phyloP scores from a whole-genome alignment of 2,329 filamentous ascomycete genomes.

The Elsinoe fawcettii region DNA sequence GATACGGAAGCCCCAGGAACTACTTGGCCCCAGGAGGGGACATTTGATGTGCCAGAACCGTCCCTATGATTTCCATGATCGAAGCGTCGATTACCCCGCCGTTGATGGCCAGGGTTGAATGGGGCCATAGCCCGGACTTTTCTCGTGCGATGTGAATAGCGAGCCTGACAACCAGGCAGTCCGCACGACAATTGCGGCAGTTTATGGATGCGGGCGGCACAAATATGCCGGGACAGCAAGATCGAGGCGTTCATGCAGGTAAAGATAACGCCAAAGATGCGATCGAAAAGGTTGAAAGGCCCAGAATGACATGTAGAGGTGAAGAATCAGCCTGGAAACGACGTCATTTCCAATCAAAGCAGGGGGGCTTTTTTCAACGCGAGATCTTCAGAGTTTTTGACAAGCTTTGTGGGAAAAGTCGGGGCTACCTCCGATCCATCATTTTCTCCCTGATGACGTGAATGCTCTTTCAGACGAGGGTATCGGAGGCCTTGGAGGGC shows the following conservation, averaged over 20 bases:
- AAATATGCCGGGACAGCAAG: conserved; percentile 2
- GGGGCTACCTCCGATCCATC: conserved; percentile 3
- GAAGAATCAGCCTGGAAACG: not conserved
- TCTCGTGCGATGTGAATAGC: not conserved
- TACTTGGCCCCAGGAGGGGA: conserved; percentile 36
- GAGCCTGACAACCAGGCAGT: not conserved
- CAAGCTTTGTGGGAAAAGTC: conserved; percentile 5
- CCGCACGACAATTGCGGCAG: not conserved
- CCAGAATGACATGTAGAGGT: conserved; percentile 1
- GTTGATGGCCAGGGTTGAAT: not conserved
- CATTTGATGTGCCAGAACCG: not conserved
- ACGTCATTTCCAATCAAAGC: conserved; percentile 8
- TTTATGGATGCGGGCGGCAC: not conserved
- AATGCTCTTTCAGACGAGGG: not conserved
- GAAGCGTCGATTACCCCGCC: conserved; percentile 2
- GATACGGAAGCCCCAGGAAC: conserved; percentile 57
- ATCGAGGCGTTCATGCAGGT: conserved; percentile 5
- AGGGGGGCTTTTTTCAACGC: not conserved
- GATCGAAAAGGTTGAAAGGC: not conserved
- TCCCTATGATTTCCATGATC: not conserved
- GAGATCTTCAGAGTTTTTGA: not conserved
- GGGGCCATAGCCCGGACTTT: not conserved
- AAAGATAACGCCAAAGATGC: not conserved
- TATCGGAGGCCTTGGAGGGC: not conserved
- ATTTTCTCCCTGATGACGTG: conserved; percentile 1